Percentiles rank a stretch among this genome's conserved stretches.
Evolutionary conservation across 2,329 filamentous ascomycete species (phyloP).

Genomic region (Fusarium xylarioides): DNA sequence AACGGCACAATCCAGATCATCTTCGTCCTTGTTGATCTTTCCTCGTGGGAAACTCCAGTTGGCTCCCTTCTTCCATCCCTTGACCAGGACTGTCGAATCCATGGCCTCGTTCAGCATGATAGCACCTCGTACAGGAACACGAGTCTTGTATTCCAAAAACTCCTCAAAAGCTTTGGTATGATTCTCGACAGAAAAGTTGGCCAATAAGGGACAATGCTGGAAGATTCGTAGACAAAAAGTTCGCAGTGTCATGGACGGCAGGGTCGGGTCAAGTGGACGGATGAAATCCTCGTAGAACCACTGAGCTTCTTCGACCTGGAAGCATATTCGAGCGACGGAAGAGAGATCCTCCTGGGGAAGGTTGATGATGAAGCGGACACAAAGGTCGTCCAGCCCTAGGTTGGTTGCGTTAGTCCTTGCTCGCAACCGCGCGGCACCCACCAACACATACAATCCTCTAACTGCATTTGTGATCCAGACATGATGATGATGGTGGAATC

Average conservation of each 20-base stretch:
- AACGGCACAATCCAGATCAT: constrained; percentile 91
- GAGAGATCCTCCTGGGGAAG: constrained; percentile 89
- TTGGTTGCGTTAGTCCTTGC: constrained; percentile 35
- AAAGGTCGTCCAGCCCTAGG: constrained; percentile 93
- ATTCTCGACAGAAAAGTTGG: constrained; percentile 79
- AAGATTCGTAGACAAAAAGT: constrained; percentile 92
- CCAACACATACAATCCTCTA: constrained; percentile 80
- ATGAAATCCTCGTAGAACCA: constrained; percentile 99
- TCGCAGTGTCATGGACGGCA: constrained; percentile 86
- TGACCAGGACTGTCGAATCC: constrained; percentile 92
- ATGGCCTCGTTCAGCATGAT: constrained; percentile 94
- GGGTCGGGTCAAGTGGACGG: constrained; percentile 82
- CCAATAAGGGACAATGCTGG: constrained; percentile 89
- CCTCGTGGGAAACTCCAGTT: constrained; percentile 97
- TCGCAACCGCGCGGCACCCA: constrained; percentile 13
- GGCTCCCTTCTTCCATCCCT: constrained; percentile 96
- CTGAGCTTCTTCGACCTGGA: constrained; percentile 98
- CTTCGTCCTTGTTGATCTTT: constrained; percentile 98
- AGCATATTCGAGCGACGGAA: constrained; percentile 93
- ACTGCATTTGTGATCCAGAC: constrained; percentile 80
- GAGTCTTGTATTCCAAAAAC: constrained; percentile 93
- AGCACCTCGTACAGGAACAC: constrained; percentile 91
- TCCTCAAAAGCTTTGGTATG: constrained; percentile 87
- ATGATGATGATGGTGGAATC: constrained; percentile 70
- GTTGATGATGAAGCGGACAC: constrained; percentile 98